Evolutionary conservation across 1,139 yeast species (phyloP).

Genomic region (Geotrichum phurueaensis): DNA sequence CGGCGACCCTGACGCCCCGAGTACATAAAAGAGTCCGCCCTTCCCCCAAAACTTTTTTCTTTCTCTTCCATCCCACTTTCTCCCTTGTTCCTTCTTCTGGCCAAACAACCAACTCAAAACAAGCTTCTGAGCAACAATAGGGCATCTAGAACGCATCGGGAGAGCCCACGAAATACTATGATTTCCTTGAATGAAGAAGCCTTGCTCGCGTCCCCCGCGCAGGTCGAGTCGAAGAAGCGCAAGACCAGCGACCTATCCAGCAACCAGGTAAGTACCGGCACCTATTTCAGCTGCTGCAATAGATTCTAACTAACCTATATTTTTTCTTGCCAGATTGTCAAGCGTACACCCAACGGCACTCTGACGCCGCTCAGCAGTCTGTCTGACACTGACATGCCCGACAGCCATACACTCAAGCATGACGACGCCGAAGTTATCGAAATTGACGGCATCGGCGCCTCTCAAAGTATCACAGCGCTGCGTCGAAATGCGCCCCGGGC

Average conservation of each 20-base stretch:
- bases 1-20: not conserved
- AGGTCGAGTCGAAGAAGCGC: not conserved
- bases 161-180: slow-evolving; percentile 1
- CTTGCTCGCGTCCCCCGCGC: not conserved
- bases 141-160: not conserved
- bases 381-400: not conserved
- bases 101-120: not conserved
- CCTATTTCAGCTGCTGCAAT: not conserved
- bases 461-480: not conserved
- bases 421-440: not conserved
- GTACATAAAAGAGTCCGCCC: slow-evolving; percentile 2
- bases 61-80: slow-evolving; percentile 9
- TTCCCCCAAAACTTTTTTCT: slow-evolving; percentile 10
- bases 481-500: slow-evolving; percentile 9
- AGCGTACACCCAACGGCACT: slow-evolving; percentile 3
- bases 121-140: not conserved
- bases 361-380: slow-evolving; percentile 5
- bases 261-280: not conserved
- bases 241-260: not conserved
- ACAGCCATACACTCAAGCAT: not conserved
- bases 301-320: not conserved
- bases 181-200: not conserved
- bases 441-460: not conserved
- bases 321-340: not conserved
- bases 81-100: not conserved